These are phyloP conservation scores for Neofusicoccum parvum DNA, from an alignment of 2,329 filamentous ascomycete species.

Conservation along the genomic window DNA sequence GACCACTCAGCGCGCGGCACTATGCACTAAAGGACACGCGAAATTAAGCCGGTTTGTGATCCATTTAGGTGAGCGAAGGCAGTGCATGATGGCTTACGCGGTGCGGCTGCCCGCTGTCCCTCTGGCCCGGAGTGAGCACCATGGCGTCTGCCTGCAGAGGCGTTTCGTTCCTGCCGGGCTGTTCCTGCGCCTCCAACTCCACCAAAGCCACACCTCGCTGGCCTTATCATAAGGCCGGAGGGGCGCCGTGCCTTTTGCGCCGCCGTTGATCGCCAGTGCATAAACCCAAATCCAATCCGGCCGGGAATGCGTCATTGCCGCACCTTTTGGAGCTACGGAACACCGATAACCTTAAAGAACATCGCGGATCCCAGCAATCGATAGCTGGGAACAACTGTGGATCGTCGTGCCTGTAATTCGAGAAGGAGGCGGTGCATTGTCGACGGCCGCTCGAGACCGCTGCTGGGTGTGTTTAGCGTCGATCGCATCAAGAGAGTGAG, in stretches of 20 bases:
- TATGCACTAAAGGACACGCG: neutral
- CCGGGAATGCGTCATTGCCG: conserved; percentile 10
- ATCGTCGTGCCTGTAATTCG: conserved; percentile 2
- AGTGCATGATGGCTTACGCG: neutral
- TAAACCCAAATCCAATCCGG: neutral
- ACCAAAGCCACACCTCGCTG: neutral
- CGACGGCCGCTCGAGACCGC: neutral
- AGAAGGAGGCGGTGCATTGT: neutral
- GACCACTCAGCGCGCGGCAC: neutral
- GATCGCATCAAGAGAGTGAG: neutral
- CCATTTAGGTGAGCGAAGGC: neutral
- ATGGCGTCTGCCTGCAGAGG: neutral
- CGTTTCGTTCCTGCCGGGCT: neutral
- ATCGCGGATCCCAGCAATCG: conserved; percentile 4
- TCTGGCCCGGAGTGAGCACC: neutral
- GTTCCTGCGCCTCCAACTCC: neutral
- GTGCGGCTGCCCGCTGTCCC: neutral
- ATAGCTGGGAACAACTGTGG: neutral
- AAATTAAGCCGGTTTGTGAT: conserved; percentile 19
- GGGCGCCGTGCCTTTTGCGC: neutral
- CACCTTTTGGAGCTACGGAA: neutral
- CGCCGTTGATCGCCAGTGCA: neutral
- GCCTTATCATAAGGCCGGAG: neutral
- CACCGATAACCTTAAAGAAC: conserved; percentile 12
- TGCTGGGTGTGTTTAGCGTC: neutral